A percentile compares a stretch with the other conserved stretches of the same genome.
phyloP scores from a whole-genome alignment of 805 yeast genomes.

The Wickerhamomyces silvicola region DNA sequence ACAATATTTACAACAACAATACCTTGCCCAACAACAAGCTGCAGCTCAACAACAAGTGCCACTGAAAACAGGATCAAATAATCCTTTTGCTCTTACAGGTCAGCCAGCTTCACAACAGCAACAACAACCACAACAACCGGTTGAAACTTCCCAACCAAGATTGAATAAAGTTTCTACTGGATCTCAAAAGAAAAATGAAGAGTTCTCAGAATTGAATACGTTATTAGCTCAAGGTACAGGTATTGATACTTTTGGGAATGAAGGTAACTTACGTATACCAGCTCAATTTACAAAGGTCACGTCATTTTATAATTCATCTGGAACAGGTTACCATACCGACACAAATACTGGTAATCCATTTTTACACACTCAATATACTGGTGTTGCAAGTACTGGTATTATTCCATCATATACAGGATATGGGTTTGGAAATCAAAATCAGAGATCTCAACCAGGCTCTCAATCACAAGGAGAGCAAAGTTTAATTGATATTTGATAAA shows the following conservation, averaged over 20 bases:
- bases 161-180: slow-evolving; percentile 45
- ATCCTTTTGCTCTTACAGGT: slow-evolving; percentile 59
- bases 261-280: slow-evolving; percentile 78
- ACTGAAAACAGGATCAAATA: slow-evolving; percentile 64
- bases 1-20: slow-evolving; percentile 26
- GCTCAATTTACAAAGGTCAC: slow-evolving; percentile 86
- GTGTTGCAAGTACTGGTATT: slow-evolving; percentile 57
- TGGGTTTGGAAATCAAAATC: slow-evolving; percentile 81
- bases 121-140: slow-evolving; percentile 24
- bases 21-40: slow-evolving; percentile 34
- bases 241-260: slow-evolving; percentile 87
- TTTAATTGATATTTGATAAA: slow-evolving; percentile 21
- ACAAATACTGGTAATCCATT: slow-evolving; percentile 33
- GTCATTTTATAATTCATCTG: slow-evolving; percentile 79
- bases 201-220: slow-evolving; percentile 67
- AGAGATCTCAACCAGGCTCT: slow-evolving; percentile 14
- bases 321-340: slow-evolving; percentile 56
- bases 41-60: slow-evolving; percentile 38
- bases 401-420: slow-evolving; percentile 87
- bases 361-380: slow-evolving; percentile 63
- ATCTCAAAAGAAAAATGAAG: slow-evolving; percentile 46
- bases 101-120: slow-evolving; percentile 12
- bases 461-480: slow-evolving; percentile 19
- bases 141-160: slow-evolving; percentile 28
- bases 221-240: slow-evolving; percentile 85